phyloP scores from a whole-genome alignment of 1,284 basidiomycete genomes.

The Leccinum subrobustum region DNA sequence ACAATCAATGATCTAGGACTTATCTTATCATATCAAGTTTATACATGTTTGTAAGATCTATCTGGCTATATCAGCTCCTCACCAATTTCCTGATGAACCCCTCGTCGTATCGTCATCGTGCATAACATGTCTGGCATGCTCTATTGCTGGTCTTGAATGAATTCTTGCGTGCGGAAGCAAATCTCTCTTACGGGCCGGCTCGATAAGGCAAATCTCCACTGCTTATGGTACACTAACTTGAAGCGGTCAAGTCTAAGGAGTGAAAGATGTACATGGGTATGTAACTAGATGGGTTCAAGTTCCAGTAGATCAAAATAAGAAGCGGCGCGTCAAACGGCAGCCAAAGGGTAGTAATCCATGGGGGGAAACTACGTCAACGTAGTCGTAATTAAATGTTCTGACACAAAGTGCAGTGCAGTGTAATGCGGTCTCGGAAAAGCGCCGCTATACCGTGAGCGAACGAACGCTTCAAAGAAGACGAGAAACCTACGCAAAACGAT shows the following conservation, averaged over 20 bases:
- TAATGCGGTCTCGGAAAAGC: constrained; percentile 68
- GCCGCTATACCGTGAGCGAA: constrained; percentile 45
- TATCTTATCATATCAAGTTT: too few relatives aligned
- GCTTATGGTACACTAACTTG: constrained; percentile 33
- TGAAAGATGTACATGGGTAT: constrained; percentile 24
- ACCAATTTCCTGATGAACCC: too few relatives aligned
- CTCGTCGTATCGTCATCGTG: too few relatives aligned
- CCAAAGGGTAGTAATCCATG: constrained; percentile 5
- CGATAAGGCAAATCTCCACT: too few relatives aligned
- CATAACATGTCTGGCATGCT: too few relatives aligned
- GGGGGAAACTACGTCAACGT: constrained; percentile 8
- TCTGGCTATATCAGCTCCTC: too few relatives aligned
- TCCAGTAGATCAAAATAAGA: constrained; percentile 18
- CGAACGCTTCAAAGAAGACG: constrained; percentile 14
- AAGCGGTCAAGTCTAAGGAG: constrained; percentile 17
- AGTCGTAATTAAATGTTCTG: constrained; percentile 66
- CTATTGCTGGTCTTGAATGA: too few relatives aligned
- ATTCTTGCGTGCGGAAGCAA: too few relatives aligned
- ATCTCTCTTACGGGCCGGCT: too few relatives aligned
- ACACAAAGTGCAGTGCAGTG: constrained; percentile 70
- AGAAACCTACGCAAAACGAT: constrained; percentile 69
- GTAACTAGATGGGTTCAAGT: constrained; percentile 15
- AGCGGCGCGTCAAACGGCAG: constrained; percentile 8
- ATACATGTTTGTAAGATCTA: too few relatives aligned
- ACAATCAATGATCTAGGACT: too few relatives aligned